Base-by-base conservation (phyloP, 1,284 basidiomycete species). In the Naganishia sp. region DNA sequence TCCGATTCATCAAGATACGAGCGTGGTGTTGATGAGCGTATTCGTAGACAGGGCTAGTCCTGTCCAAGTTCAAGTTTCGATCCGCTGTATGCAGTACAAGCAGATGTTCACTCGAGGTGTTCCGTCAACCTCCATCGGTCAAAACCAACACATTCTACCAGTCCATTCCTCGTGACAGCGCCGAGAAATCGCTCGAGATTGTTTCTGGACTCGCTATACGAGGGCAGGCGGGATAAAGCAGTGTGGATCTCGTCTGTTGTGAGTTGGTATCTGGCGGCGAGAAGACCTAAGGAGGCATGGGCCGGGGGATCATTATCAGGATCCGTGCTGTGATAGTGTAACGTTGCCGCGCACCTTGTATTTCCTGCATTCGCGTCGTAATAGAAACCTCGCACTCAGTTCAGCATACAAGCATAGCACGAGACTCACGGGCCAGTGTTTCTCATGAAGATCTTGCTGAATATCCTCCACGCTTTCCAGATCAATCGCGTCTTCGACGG, bases 371-470 rank as follows among this genome's bases (percentile, higher is more conserved):
- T 36, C n/a, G 7, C 6, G 18, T 25, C 10, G 7, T 21, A 11
- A 44, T 2, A 21, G 45, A 28, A 28, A 25, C 9, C 9, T 48
- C n/a, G 39, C 46, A 44, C 39, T 33, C 18, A n/a, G 11, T 25
- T 25, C 21, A 13, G 21, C 2, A 6, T 21, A 21, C 10, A 31
- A 31, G 15, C 18, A 15, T 36, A 6, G 33, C 3, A 42, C n/a
- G 33, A n/a, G 36, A 6, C 67, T 63, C 44, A 68, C 67, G 5
- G 56, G 56, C 67, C 67, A 68, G 13, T 55, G 59, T 39, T 59
- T 59, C 28, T 46, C 84, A 88, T 92, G 90, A 77, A 91, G 87
- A 71, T 90, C 90, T 0, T 87, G 87, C 74, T 90, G 87, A 65
- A 90, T 87, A 52, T 89, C 87, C 69, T 89, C 87, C n/a, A 84